These are phyloP conservation scores for Trametes sp. DNA, from an alignment of 1,284 basidiomycete species.

Conservation along the genomic window DNA sequence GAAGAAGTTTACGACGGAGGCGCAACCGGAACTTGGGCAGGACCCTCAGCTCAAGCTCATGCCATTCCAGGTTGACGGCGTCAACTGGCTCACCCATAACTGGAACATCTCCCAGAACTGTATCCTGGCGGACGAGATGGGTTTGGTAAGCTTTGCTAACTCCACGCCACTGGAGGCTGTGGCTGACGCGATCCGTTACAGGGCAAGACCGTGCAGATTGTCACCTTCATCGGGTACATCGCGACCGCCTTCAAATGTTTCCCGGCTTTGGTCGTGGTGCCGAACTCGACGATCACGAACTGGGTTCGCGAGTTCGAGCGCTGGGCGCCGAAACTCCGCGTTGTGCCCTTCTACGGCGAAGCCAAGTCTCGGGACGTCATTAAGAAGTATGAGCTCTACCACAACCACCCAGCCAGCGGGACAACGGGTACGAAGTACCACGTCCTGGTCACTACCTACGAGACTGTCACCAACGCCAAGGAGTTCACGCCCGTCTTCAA, in stretches of 20 bases:
- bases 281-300: conserved; percentile 93
- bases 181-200: conserved; percentile 42
- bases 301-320: conserved; percentile 90
- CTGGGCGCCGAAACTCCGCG: conserved; percentile 87
- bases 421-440: conserved; percentile 75
- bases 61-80: conserved; percentile 90
- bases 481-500: conserved; percentile 83
- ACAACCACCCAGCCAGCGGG: conserved; percentile 49
- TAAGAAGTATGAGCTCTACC: conserved; percentile 83
- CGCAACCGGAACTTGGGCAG: conserved; percentile 73
- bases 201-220: conserved; percentile 95
- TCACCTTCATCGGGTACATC: conserved; percentile 86
- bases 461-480: conserved; percentile 69
- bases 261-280: conserved; percentile 91
- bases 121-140: conserved; percentile 99
- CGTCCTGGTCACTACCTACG: conserved; percentile 91
- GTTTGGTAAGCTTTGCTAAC: conserved; percentile 62
- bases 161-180: too few relatives aligned
- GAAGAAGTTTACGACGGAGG: conserved; percentile 54
- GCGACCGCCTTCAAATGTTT: conserved; percentile 65
- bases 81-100: conserved; percentile 92
- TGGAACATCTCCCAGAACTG: conserved; percentile 90
- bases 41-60: conserved; percentile 70
- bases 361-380: conserved; percentile 83
- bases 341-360: conserved; percentile 86